These are phyloP conservation scores for Achlya hypogyna DNA, from an alignment of 352 stramenopile species.

Conservation along the genomic window DNA sequence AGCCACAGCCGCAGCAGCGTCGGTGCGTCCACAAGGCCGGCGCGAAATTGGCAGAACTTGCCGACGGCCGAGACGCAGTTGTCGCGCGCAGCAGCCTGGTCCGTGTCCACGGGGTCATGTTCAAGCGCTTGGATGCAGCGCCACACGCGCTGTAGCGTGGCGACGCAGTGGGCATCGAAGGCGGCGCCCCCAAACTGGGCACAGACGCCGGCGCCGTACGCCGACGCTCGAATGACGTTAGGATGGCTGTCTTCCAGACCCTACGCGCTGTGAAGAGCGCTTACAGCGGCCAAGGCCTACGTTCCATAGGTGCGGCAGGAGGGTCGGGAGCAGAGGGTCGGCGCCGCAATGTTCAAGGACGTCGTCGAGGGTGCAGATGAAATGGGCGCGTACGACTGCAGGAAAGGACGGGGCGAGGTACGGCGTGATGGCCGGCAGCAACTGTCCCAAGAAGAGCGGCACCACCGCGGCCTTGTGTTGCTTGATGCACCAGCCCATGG, in stretches of 20 bases:
- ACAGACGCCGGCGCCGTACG: conserved; percentile 77
- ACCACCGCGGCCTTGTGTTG: conserved; percentile 69
- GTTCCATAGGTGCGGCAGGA: conserved; percentile 49
- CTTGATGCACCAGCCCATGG: conserved; percentile 81
- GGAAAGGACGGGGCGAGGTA: conserved; percentile 49
- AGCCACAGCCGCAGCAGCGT: conserved; percentile 70
- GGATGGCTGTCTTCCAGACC: conserved; percentile 54
- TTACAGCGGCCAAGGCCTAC: conserved; percentile 1
- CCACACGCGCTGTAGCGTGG: conserved; percentile 42
- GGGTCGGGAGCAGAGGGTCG: conserved; percentile 56
- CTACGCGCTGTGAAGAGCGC: conserved; percentile 24
- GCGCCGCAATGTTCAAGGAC: conserved; percentile 77
- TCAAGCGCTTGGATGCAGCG: conserved; percentile 18
- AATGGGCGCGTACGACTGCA: conserved; percentile 59
- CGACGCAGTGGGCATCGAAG: conserved; percentile 60
- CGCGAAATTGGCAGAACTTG: conserved; percentile 61
- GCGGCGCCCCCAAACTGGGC: conserved; percentile 62
- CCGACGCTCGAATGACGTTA: conserved; percentile 64
- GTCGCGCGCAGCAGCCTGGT: conserved; percentile 47
- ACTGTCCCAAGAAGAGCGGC: conserved; percentile 55
- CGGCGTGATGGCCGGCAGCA: conserved; percentile 56
- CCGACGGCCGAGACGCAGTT: conserved; percentile 75
- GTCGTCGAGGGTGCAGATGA: conserved; percentile 85
- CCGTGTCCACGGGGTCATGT: conserved; percentile 16
- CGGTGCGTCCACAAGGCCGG: conserved; percentile 44